These are phyloP conservation scores for Colletotrichum acutatum DNA, from an alignment of 2,329 filamentous ascomycete genomes.

Conservation along the genomic window DNA sequence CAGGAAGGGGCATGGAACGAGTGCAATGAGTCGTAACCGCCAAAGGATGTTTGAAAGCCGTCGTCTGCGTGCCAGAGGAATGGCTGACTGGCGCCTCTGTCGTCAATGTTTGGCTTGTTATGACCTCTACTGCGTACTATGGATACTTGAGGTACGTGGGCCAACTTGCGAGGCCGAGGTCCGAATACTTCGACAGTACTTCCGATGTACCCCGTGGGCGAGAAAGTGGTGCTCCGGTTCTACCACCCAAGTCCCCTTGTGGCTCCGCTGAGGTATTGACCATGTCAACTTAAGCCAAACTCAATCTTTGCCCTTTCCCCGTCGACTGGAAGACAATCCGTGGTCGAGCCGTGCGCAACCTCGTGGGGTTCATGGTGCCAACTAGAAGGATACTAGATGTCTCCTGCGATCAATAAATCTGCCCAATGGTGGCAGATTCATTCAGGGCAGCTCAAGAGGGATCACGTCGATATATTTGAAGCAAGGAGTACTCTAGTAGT, in stretches of 20 bases:
- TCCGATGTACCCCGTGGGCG: background rate
- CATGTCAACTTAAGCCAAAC: slow-evolving; percentile 2
- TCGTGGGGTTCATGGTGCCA: background rate
- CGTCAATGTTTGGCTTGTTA: background rate
- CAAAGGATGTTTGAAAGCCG: background rate
- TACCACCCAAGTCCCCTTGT: slow-evolving; percentile 4
- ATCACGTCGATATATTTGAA: background rate
- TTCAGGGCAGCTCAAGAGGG: background rate
- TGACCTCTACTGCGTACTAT: background rate
- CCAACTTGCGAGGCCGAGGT: background rate
- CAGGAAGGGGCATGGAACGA: background rate
- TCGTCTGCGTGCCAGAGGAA: slow-evolving; percentile 23
- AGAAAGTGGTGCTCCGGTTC: background rate
- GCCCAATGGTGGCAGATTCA: background rate
- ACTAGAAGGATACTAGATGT: background rate
- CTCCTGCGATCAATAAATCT: background rate
- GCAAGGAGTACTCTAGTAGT: background rate
- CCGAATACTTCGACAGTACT: slow-evolving; percentile 2
- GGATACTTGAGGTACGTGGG: background rate
- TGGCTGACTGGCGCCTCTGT: background rate
- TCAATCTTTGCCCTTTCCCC: slow-evolving; percentile 7
- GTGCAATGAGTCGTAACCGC: background rate
- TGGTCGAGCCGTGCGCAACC: too few species aligned
- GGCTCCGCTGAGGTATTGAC: background rate
- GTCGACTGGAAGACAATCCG: background rate